Conservation (phyloP, 1,284 basidiomycete species). For the Heterobasidion irregulare region DNA sequence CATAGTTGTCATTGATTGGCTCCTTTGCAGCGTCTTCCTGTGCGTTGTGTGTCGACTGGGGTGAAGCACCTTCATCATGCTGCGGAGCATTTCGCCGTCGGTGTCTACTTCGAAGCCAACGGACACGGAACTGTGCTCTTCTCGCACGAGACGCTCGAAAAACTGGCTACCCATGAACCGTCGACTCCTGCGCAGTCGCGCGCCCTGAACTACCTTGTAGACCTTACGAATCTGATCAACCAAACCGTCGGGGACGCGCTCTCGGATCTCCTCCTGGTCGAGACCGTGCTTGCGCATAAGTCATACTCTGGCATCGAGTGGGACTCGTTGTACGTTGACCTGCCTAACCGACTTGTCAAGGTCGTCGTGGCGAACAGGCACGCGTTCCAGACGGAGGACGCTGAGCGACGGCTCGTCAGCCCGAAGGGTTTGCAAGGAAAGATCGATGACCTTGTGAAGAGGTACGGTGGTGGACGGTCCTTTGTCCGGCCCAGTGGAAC, state of each 20-base stretch:
- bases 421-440: slow-evolving; percentile 80
- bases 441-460: slow-evolving; percentile 79
- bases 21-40: slow-evolving; percentile 68
- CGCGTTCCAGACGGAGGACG: slow-evolving; percentile 88
- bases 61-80: slow-evolving; percentile 99
- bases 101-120: slow-evolving; percentile 99
- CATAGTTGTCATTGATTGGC: slow-evolving; percentile 1
- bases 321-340: slow-evolving; percentile 90
- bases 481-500: slow-evolving; percentile 98
- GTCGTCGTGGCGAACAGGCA: slow-evolving; percentile 84
- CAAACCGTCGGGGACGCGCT: slow-evolving; percentile 98
- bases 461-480: slow-evolving; percentile 79
- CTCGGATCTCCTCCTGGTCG: slow-evolving; percentile 94
- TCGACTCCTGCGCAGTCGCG: slow-evolving; percentile 75
- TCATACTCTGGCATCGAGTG: slow-evolving; percentile 83
- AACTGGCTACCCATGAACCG: slow-evolving; percentile 57
- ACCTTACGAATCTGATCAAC: slow-evolving; percentile 85
- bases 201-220: slow-evolving; percentile 69
- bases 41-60: slow-evolving; percentile 93
- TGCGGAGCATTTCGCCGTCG: slow-evolving; percentile 89
- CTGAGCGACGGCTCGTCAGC: slow-evolving; percentile 81
- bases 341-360: slow-evolving; percentile 96
- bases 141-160: slow-evolving; percentile 64
- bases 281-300: slow-evolving; percentile 85
- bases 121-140: slow-evolving; percentile 98